phyloP scores from a whole-genome alignment of 148 eudicot species.

The Silene latifolia region DNA sequence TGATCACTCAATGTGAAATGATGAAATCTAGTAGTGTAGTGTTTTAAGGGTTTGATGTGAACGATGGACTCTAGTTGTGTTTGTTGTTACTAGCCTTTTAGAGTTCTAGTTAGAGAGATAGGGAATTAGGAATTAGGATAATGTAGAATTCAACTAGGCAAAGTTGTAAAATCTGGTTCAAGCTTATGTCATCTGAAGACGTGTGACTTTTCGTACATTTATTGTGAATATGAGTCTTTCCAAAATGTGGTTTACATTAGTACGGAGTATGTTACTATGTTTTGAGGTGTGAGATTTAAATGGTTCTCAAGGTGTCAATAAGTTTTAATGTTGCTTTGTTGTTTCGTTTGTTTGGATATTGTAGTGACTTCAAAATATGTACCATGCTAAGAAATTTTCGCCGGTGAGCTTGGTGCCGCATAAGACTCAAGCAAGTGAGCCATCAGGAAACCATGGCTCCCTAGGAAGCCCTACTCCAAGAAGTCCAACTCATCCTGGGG shows the following conservation, averaged over 20 bases:
- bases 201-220: not conserved
- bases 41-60: not conserved
- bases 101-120: not conserved
- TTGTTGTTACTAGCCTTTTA: not conserved
- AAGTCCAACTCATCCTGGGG: constrained; percentile 39
- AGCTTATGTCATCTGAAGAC: not conserved
- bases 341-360: constrained; percentile 7
- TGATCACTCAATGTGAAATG: not conserved
- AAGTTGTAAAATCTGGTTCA: not conserved
- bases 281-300: not conserved
- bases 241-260: not conserved
- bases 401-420: constrained; percentile 47
- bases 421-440: constrained; percentile 46
- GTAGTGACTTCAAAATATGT: constrained; percentile 36
- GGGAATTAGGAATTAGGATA: not conserved
- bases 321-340: constrained; percentile 7
- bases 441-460: constrained; percentile 33
- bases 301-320: not conserved
- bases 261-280: not conserved
- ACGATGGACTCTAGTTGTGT: constrained; percentile 2
- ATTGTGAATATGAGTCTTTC: constrained; percentile 1
- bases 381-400: constrained; percentile 45
- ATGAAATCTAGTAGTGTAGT: not conserved
- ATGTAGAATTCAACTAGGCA: not conserved
- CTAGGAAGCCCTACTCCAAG: constrained; percentile 37